Conservation (phyloP, 2,329 filamentous ascomycete genomes). For the Aureobasidium sp. region DNA sequence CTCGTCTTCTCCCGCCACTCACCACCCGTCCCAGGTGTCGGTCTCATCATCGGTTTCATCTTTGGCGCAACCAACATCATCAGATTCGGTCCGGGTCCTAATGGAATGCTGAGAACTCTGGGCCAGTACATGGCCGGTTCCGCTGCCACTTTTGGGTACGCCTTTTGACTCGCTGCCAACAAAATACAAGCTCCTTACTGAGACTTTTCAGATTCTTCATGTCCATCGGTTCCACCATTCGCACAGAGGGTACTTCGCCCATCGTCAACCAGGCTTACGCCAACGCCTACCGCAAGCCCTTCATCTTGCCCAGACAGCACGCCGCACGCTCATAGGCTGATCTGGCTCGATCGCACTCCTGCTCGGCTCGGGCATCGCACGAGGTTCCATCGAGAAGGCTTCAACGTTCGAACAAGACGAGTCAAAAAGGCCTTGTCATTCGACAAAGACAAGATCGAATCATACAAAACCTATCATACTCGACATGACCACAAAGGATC, state of each 20-base stretch:
- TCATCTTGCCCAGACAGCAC: constrained; percentile 52
- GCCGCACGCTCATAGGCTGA: constrained; percentile 1
- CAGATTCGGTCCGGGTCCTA: constrained; percentile 84
- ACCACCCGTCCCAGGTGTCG: constrained; percentile 61
- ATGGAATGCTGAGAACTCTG: constrained; percentile 87
- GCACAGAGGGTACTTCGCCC: constrained; percentile 71
- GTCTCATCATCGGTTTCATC: constrained; percentile 94
- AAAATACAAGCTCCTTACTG: background rate
- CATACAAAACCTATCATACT: background rate
- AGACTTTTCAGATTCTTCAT: constrained; percentile 70
- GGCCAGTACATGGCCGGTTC: constrained; percentile 97
- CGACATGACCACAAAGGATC: background rate
- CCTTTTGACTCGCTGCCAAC: no score
- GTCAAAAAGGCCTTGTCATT: background rate
- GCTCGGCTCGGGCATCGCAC: background rate
- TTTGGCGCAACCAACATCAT: constrained; percentile 91
- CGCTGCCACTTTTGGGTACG: constrained; percentile 62
- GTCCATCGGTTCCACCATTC: constrained; percentile 95
- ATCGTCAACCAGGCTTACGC: constrained; percentile 69
- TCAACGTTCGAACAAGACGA: background rate
- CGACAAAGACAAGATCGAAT: background rate
- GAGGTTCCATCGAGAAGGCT: background rate
- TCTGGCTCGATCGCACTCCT: background rate
- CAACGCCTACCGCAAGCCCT: constrained; percentile 63
- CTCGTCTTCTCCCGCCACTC: constrained; percentile 9